A percentile compares a stretch with the other conserved stretches of the same genome.
Evolutionary conservation across 495 filamentous ascomycete genomes (phyloP).

Genomic region (Penicillium simplicissimum): DNA sequence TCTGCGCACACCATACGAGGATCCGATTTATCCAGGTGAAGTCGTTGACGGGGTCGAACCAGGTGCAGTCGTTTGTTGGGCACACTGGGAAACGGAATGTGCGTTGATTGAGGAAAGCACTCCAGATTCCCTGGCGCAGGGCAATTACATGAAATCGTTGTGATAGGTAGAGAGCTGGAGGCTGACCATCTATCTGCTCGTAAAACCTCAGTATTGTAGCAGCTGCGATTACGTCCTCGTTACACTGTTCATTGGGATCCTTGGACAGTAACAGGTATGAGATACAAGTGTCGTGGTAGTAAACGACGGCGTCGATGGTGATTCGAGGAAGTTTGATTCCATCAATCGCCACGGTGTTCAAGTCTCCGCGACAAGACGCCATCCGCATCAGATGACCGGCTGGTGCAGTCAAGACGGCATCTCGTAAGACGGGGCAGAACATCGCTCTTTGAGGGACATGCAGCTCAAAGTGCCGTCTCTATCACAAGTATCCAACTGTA

Average conservation of each 20-base stretch:
- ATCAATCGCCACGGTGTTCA: constrained; percentile 12
- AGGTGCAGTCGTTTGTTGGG: constrained; percentile 17
- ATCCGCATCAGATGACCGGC: constrained; percentile 26
- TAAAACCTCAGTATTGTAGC: constrained; percentile 36
- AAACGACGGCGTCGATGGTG: constrained; percentile 26
- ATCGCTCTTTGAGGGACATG: constrained; percentile 30
- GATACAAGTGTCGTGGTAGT: constrained; percentile 34
- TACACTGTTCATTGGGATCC: constrained; percentile 30
- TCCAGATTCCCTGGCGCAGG: constrained; percentile 38
- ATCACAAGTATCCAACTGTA: constrained; percentile 23
- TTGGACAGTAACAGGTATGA: constrained; percentile 29
- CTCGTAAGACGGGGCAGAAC: constrained; percentile 32
- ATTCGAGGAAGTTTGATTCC: constrained; percentile 24
- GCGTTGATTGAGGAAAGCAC: constrained; percentile 35
- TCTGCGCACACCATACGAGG: constrained; percentile 30
- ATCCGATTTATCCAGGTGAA: constrained; percentile 32
- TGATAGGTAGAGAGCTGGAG: constrained; percentile 11
- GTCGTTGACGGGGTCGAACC: constrained; percentile 26
- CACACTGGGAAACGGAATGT: constrained; percentile 24
- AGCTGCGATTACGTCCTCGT: constrained; percentile 36
- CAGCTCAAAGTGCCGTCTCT: constrained; percentile 28
- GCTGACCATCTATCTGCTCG: constrained; percentile 36
- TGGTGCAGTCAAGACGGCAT: constrained; percentile 33
- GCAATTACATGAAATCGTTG: constrained; percentile 21
- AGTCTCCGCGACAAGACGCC: constrained; percentile 11